Conservation (phyloP, 1,284 basidiomycete genomes). For the Coniferiporia sulphurascens region DNA sequence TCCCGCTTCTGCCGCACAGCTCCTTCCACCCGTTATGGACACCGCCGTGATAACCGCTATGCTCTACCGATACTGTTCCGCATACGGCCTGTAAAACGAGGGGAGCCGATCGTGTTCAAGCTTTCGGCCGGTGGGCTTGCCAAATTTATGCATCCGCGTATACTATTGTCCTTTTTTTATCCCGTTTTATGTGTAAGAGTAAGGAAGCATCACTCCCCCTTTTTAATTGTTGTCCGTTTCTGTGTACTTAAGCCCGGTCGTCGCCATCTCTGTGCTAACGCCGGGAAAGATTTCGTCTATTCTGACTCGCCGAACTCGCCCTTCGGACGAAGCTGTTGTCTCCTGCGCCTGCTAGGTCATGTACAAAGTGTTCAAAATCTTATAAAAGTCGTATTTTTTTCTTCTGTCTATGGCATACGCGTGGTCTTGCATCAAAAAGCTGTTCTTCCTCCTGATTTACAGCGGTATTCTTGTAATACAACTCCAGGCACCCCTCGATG, state of each 20-base stretch:
- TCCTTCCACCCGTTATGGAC: conserved; percentile 84
- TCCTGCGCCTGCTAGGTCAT: not conserved
- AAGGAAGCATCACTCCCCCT: not conserved
- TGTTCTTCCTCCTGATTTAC: no score
- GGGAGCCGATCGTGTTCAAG: not conserved
- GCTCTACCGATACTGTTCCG: conserved; percentile 72
- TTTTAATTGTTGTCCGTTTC: not conserved
- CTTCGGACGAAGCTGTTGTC: not conserved
- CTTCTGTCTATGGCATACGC: not conserved
- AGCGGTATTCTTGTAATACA: no score
- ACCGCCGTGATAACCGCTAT: conserved; percentile 76
- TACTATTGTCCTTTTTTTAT: not conserved
- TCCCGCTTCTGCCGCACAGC: conserved; percentile 38
- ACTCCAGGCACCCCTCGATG: no score
- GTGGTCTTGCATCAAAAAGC: no score
- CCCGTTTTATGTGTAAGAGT: not conserved
- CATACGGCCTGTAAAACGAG: conserved; percentile 54
- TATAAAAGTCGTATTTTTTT: not conserved
- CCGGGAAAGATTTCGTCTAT: not conserved
- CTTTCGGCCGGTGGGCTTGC: not conserved
- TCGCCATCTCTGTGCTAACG: not conserved
- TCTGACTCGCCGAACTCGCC: not conserved
- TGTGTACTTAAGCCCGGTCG: not conserved
- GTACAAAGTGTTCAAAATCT: not conserved
- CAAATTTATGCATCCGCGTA: not conserved